Evolutionary conservation across 2,329 filamentous ascomycete genomes (phyloP), one percentile per base, ranked within the genome.

Genomic region (Colletotrichum costaricense): DNA sequence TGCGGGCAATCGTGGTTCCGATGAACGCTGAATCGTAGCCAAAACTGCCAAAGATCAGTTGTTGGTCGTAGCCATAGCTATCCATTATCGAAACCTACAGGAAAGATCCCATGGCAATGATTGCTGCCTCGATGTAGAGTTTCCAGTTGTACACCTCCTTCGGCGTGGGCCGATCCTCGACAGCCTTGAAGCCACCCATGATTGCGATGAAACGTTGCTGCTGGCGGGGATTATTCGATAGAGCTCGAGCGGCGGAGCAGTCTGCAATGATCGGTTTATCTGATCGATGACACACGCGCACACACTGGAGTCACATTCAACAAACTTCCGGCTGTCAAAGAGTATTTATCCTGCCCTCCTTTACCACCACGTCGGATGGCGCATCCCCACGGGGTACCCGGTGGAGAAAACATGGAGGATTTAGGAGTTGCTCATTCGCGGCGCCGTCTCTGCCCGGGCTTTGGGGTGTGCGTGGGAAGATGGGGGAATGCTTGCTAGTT

Each of bases 1-100:
- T 75, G 30, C 85, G 86, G 3, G 86, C 83, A 65, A 89, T 89
- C 0, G 87, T 89, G 0, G 86, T 88, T 3, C 88, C 88, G 22
- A 89, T 84, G 79, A 89, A 89, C 16, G 87, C 86, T 3, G 84
- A 85, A 74, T 89, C 88, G 76, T 89, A 88, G n/a, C 87, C 87
- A 73, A 88, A 88, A 2, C 85, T 86, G 35, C 22, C 35, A 28
- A 75, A 54, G 49, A 24, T 30, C 12, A 24, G 63, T 65, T 35
- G 59, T 63, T 35, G 19, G 46, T 12, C 14, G 12, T n/a, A 24
- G 11, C 28, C 16, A 38, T 12, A 19, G 14, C 16, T 12, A 24
- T 35, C 67, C 79, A 74, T 1, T 76, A 19, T 46, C 35, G 5
- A 4, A 28, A 72, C 81, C 75, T 75, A 83, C 79, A 86, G 81